Evolutionary conservation across 495 filamentous ascomycete genomes (phyloP), one percentile per base, ranked within the genome.

Genomic region (Corynascus novoguineensis): DNA sequence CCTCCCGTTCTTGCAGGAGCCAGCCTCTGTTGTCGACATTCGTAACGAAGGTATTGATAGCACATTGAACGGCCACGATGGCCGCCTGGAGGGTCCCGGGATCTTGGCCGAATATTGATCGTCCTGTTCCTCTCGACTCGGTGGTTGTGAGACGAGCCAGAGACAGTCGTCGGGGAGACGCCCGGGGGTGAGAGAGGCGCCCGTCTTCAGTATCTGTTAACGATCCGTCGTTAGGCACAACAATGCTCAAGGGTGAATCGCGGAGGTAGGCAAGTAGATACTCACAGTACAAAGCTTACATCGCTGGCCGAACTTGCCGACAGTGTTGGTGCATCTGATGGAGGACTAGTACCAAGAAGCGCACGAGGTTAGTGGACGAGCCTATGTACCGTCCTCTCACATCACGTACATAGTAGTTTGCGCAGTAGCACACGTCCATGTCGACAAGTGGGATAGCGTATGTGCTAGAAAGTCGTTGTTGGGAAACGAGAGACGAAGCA

Each of bases 331-430:
- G 68, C 76, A 78, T 57, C 73, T 68, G 47, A 73, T 67, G 14
- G 68, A 64, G 55, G 70, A 67, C 74, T 79, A n/a, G 22, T 19
- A 24, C 11, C 29, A 15, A 4, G 19, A 19, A 37, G 14, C 19
- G 6, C 7, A 1, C 4, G n/a, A 0, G 19, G 47, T 51, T 28
- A 45, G 28, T 28, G 11, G 22, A 15, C 4, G 10, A 29, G 24
- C 24, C 25, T n/a, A 17, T 17, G 11, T 19, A 2, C 15, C 9
- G 0, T 4, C n/a, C 27, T 29, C 14, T 11, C 29, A 9, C 38
- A 10, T n/a, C 10, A 64, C 73, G 50, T 53, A 80, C 78, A 48
- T 80, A 81, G 66, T 77, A 80, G 60, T 79, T 81, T 27, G 78
- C 73, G 56, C 78, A 80, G 35, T 80, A 80, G 66, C 72, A 80